phyloP scores from a whole-genome alignment of 2,329 filamentous ascomycete genomes.

The Xylaria sp. region DNA sequence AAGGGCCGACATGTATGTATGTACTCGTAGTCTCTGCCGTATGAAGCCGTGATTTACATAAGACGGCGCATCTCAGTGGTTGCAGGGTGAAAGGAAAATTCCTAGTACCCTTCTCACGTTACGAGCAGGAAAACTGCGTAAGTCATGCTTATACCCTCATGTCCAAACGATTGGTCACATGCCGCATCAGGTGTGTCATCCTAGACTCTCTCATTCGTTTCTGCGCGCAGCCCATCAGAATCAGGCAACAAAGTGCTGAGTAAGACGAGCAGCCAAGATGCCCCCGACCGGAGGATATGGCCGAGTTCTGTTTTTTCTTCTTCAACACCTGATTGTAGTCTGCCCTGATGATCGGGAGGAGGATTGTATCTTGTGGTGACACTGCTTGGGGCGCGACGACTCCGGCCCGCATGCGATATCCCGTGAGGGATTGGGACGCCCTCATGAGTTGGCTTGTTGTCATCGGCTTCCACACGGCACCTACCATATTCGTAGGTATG shows the following conservation, averaged over 20 bases:
- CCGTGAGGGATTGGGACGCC: not conserved
- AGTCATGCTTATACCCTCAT: not conserved
- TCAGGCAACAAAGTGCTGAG: not conserved
- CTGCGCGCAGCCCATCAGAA: not conserved
- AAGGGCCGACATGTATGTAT: not conserved
- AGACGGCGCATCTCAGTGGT: not conserved
- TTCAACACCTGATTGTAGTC: not conserved
- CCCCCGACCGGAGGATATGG: not conserved
- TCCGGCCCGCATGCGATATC: not conserved
- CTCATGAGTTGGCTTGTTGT: not conserved
- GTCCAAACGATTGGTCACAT: not conserved
- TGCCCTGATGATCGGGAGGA: not conserved
- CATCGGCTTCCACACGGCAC: not conserved
- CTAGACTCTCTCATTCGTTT: not conserved
- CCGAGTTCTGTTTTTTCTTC: not conserved
- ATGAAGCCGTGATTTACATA: not conserved
- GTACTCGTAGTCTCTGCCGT: not conserved
- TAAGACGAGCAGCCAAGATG: not conserved
- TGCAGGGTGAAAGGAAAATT: too few species aligned
- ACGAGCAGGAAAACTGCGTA: not conserved
- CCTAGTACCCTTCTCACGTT: too few species aligned
- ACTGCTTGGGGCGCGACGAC: not conserved
- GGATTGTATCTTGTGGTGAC: not conserved
- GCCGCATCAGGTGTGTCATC: not conserved
- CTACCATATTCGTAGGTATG: not conserved